Percentiles rank a stretch among this genome's conserved stretches.
Conservation (phyloP, 2,329 filamentous ascomycete genomes). For the Cladosporium colombiae region DNA sequence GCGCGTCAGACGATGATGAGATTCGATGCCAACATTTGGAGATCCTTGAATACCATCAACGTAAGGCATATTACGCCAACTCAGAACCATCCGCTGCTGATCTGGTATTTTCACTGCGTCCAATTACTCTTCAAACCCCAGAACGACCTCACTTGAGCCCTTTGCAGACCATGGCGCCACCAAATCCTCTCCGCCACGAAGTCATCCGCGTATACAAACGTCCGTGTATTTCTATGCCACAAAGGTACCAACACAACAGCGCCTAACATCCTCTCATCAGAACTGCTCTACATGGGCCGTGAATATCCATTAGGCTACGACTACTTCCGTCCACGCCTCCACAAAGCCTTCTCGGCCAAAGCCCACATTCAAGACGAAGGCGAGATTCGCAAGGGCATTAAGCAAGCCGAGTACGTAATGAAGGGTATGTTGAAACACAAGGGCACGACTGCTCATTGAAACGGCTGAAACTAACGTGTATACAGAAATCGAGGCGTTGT, state of each 20-base stretch:
- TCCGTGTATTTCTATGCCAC: constrained; percentile 36
- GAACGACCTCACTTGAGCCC: neutral
- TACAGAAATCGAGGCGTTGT: constrained; percentile 88
- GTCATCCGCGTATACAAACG: constrained; percentile 91
- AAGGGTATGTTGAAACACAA: constrained; percentile 63
- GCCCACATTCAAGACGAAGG: constrained; percentile 68
- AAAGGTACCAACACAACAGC: neutral
- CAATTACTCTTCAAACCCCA: neutral
- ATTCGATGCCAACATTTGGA: neutral
- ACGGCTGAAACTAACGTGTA: neutral
- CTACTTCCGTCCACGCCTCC: constrained; percentile 79
- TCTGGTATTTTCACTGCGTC: neutral
- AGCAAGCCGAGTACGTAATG: constrained; percentile 81
- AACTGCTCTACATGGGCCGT: constrained; percentile 79
- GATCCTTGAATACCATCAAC: neutral
- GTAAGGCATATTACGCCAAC: neutral
- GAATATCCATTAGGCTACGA: constrained; percentile 83
- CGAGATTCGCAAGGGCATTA: constrained; percentile 74
- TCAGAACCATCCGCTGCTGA: neutral
- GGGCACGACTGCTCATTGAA: neutral
- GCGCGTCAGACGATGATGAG: constrained; percentile 4
- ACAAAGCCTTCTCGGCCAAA: constrained; percentile 82
- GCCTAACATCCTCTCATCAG: constrained; percentile 47
- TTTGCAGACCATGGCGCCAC: neutral
- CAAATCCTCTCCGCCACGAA: constrained; percentile 62